Base-by-base conservation (phyloP, 371 early-diverging fungal genomes). In the Saksenaea vasiformis region DNA sequence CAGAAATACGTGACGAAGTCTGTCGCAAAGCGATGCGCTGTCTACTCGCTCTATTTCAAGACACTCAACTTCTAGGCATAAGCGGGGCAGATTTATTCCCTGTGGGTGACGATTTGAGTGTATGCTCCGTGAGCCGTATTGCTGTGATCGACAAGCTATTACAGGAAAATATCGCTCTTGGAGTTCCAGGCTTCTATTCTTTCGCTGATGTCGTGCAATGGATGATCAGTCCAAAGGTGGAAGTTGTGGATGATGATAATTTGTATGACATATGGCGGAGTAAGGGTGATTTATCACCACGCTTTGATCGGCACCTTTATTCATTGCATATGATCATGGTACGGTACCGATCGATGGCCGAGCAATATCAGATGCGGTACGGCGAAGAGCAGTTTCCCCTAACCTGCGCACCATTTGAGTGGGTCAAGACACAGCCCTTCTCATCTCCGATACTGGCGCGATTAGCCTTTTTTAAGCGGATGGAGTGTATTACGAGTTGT, bases 391-490 rank as follows among this genome's bases (percentile, higher is more conserved):
- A 67, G 10, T 73, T 72, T 41, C 67, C 76, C 1, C 56, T 78
- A 7, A 41, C 56, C 0, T 71, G 68, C 13, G 57, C 36, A 9
- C 65, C 65, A 1, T 76, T 80, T 44, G 17, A 19, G 43, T 74
- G 79, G 70, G 67, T 58, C 41, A 13, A 28, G n/a, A 37, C 67
- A 1, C 63, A 56, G n/a, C 9, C 44, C 0, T 74, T 72, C 41
- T 37, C 55, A 15, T 63, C 72, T 19, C 44, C 62, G 1, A 53
- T 63, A 11, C 53, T 80, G 22, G 74, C 71, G 4, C 73, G 72
- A 28, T 58, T 80, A 10, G 61, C 67, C 5, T 76, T 76, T 28
- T 80, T 80, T 37, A 77, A 75, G 34, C 71, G 71, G 27, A 37
- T 76, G 11, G 80, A 80, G 60, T 64, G 68, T 17, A 54, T 76